Evolutionary conservation across 1,284 basidiomycete species (phyloP), one percentile per base, ranked within the genome.

Genomic region (Heterobasidion annosum): DNA sequence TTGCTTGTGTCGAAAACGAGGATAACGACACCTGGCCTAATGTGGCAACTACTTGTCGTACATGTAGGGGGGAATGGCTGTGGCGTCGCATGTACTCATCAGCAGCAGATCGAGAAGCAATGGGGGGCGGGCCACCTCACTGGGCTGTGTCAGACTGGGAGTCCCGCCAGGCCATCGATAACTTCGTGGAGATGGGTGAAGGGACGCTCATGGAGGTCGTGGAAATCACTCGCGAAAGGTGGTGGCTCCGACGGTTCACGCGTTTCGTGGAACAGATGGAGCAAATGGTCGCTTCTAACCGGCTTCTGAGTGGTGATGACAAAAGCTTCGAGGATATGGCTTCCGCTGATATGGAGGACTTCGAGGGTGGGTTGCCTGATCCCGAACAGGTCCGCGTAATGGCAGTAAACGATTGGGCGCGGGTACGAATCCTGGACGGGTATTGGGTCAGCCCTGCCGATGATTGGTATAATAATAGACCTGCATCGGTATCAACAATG

Each of bases 371-470:
- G 25, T 25, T 25, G 25, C 25, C 37, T 40, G 10, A 40, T n/a
- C 37, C 37, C 37, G 12, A 40, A 40, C 37, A 79, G 32, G 78
- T 86, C 4, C 73, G 78, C 33, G 82, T 86, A 16, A 69, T 88
- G 51, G 83, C 86, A 0, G 68, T 88, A 50, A 72, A 75, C n/a
- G 85, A 87, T 61, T 88, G 85, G 84, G 84, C 83, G 5, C 74
- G 87, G 33, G 74, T 72, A 16, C 70, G 86, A 48, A 83, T 89
- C 50, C 68, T 89, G 35, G 85, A 88, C 54, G 86, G 87, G 1
- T 76, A 81, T 58, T 89, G 86, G 86, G 69, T 82, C 54, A 82
- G 76, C 50, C 87, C 87, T 5, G 82, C 81, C 1, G 86, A 88
- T 64, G 73, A 79, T 48, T 88, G 76, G 76, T 83, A 80, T 51